A percentile compares a stretch with the other conserved stretches of the same genome.
These are phyloP conservation scores for Penicillium coprophilum DNA, from an alignment of 495 filamentous ascomycete genomes.

Conservation along the genomic window DNA sequence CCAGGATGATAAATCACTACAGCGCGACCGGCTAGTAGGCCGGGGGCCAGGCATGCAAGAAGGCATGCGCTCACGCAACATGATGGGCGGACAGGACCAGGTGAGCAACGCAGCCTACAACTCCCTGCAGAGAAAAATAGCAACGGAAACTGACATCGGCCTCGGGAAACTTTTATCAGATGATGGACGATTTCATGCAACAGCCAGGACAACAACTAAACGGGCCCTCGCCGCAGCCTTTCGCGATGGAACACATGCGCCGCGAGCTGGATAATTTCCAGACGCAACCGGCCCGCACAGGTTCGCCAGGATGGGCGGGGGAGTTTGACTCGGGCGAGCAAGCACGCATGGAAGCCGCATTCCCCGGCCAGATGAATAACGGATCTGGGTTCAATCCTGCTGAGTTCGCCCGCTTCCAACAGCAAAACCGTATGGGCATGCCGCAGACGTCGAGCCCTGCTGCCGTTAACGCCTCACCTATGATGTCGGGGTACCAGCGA, in stretches of 20 bases:
- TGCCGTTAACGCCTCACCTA: constrained; percentile 43
- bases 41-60: constrained; percentile 64
- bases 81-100: constrained; percentile 62
- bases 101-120: constrained; percentile 39
- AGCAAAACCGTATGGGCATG: constrained; percentile 57
- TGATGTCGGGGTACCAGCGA: constrained; percentile 57
- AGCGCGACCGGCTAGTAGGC: constrained; percentile 81
- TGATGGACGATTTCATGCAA: constrained; percentile 92
- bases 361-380: constrained; percentile 55
- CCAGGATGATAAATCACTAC: constrained; percentile 89
- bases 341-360: constrained; percentile 77
- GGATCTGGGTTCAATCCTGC: constrained; percentile 68
- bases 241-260: constrained; percentile 71
- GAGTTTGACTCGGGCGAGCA: constrained; percentile 70
- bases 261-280: constrained; percentile 62
- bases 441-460: constrained; percentile 58
- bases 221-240: constrained; percentile 52
- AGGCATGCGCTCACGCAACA: constrained; percentile 59
- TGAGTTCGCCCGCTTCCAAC: constrained; percentile 84
- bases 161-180: constrained; percentile 49
- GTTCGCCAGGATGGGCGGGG: constrained; percentile 64
- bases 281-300: constrained; percentile 54
- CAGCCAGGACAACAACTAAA: constrained; percentile 59
- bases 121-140: not conserved
- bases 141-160: constrained; percentile 22